Percentiles rank a stretch among this genome's conserved stretches.
Conservation (phyloP, 305 asterid species). For the Solanum chacoense region DNA sequence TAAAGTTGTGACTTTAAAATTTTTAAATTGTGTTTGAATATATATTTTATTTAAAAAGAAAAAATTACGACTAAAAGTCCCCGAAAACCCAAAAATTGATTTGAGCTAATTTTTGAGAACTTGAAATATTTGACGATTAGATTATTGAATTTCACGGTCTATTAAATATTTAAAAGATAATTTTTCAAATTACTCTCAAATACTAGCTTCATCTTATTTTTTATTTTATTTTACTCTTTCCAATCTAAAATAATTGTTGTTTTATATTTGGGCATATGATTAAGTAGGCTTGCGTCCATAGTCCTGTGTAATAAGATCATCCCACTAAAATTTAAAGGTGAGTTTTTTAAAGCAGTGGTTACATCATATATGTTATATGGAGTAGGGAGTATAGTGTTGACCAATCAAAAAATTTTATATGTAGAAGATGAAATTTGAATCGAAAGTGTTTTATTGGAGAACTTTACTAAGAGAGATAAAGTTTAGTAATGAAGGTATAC, state of each 20-base stretch:
- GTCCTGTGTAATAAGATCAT: neutral
- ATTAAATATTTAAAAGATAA: neutral
- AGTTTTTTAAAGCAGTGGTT: neutral
- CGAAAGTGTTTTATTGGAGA: neutral
- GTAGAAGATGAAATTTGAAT: neutral
- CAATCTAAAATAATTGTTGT: neutral
- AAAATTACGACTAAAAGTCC: neutral
- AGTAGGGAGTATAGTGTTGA: neutral
- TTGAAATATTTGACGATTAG: neutral
- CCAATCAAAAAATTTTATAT: fast-evolving
- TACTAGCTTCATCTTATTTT: neutral
- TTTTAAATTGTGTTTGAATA: neutral
- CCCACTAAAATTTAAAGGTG: neutral
- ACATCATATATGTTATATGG: neutral
- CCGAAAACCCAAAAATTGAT: neutral
- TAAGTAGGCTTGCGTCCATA: neutral
- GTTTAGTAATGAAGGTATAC: neutral
- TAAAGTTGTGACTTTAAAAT: neutral
- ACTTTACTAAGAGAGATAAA: neutral
- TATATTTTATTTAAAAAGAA: neutral
- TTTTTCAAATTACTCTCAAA: neutral
- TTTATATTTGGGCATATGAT: neutral
- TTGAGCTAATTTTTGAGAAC: neutral
- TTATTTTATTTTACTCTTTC: neutral
- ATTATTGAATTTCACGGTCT: no score